Conservation (phyloP, 768 basidiomycete species). For the Leccinellum rugosiceps region DNA sequence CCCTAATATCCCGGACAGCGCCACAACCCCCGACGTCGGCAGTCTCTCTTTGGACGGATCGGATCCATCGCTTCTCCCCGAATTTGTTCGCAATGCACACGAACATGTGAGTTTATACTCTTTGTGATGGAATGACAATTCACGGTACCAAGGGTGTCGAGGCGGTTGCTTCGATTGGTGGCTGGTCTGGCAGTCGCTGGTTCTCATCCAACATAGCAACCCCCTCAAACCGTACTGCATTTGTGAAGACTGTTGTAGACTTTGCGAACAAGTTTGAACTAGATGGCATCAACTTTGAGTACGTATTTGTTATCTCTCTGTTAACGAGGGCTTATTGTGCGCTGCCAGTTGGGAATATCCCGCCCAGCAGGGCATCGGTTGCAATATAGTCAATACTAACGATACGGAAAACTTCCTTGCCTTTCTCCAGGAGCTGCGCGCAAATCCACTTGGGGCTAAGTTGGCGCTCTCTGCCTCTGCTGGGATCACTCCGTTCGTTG, state of each 20-base stretch:
- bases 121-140: neutral
- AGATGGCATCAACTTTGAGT: conserved; percentile 50
- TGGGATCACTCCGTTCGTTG: conserved; percentile 63
- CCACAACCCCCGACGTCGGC: conserved; percentile 32
- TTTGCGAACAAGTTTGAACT: conserved; percentile 50
- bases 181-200: conserved; percentile 63
- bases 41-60: conserved; percentile 37
- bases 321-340: neutral
- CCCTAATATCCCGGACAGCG: conserved; percentile 17
- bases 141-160: conserved; percentile 44
- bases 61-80: conserved; percentile 46
- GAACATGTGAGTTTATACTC: conserved; percentile 27
- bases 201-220: conserved; percentile 62
- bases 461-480: conserved; percentile 69
- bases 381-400: conserved; percentile 52
- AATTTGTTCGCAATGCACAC: conserved; percentile 51
- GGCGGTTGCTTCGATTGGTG: conserved; percentile 62
- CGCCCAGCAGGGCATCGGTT: conserved; percentile 57
- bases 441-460: conserved; percentile 44
- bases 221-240: conserved; percentile 49
- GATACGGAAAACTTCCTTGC: conserved; percentile 77
- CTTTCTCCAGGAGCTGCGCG: conserved; percentile 70
- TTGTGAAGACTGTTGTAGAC: conserved; percentile 52
- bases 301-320: neutral
- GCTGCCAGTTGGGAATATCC: conserved; percentile 84